Evolutionary conservation across 148 eudicot genomes (phyloP), one percentile per base, ranked within the genome.

Genomic region (Talinum fruticosum): DNA sequence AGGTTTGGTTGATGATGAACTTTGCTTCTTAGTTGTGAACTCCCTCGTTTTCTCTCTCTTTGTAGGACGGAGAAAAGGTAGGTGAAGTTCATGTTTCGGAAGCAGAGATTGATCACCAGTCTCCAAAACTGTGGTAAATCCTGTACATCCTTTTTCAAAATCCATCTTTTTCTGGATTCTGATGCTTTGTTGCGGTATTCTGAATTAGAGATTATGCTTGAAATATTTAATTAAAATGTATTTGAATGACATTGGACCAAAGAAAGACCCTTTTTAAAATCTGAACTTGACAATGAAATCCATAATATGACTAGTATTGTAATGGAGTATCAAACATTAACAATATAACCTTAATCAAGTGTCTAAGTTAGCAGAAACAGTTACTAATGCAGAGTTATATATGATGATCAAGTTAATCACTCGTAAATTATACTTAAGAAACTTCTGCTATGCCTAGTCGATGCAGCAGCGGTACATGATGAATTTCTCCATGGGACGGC

Each of bases 401-500:
- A 41, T 10, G 7, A 41, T 41, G 13, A 41, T 14, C 47, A 41
- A 41, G 13, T 41, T 6, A 1, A 41, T 41, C 47, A 41, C 47
- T 41, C 14, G 24, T 53, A 53, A 19, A 49, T 30, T 6, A 51
- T 61, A 10, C 28, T 18, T n/a, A 10, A 8, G 35, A 8, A 71
- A 15, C 32, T 21, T 66, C n/a, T 26, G 18, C 19, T 19, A 15
- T 19, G 21, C 59, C 45, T 80, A 85, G 66, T 88, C 91, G 12
- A 65, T 83, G 81, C 96, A 91, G 76, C 93, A 89, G 23, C 93
- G 91, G 70, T 91, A 91, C 96, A 91, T 89, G 83, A 89, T 80
- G 59, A 81, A 89, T 82, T 87, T 88, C 81, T 88, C 96, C 96
- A 91, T 91, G 14, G 79, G 51, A 14, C 82, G 81, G 1, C 93